These are phyloP conservation scores for Mucor racemosus DNA, from an alignment of 371 early-diverging fungal species.

Conservation along the genomic window DNA sequence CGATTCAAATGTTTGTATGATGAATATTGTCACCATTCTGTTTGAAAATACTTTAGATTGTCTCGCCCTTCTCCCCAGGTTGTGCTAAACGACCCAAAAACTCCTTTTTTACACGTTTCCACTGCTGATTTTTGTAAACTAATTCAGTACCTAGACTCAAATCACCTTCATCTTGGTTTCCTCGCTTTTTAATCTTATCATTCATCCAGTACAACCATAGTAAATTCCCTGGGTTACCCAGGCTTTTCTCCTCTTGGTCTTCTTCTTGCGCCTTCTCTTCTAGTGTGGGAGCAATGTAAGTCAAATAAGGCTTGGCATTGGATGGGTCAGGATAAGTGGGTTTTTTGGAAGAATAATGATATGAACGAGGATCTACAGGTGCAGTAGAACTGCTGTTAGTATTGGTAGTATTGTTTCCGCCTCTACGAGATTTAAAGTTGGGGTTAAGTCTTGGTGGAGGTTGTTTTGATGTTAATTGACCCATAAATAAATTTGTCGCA, in stretches of 20 bases:
- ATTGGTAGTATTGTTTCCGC: neutral
- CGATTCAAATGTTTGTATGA: too few relatives aligned
- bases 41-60: neutral
- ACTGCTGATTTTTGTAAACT: constrained; percentile 21
- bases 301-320: constrained; percentile 28
- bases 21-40: neutral
- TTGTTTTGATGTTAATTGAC: constrained; percentile 11
- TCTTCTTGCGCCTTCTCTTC: constrained; percentile 36
- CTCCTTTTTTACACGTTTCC: constrained; percentile 38
- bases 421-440: constrained; percentile 12
- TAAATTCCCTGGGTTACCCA: constrained; percentile 28
- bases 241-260: constrained; percentile 17
- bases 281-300: constrained; percentile 26
- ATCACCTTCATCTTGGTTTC: constrained; percentile 30
- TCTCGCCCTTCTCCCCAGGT: constrained; percentile 34
- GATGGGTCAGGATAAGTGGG: constrained; percentile 24
- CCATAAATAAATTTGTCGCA: constrained; percentile 1
- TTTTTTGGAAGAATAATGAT: neutral
- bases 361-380: neutral
- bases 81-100: constrained; percentile 36
- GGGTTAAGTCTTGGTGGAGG: neutral
- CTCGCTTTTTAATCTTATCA: constrained; percentile 22
- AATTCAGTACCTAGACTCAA: constrained; percentile 26
- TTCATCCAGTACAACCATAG: constrained; percentile 36
- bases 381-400: constrained; percentile 1